phyloP scores from a whole-genome alignment of 805 yeast species.

The Jamesozyma piceae region DNA sequence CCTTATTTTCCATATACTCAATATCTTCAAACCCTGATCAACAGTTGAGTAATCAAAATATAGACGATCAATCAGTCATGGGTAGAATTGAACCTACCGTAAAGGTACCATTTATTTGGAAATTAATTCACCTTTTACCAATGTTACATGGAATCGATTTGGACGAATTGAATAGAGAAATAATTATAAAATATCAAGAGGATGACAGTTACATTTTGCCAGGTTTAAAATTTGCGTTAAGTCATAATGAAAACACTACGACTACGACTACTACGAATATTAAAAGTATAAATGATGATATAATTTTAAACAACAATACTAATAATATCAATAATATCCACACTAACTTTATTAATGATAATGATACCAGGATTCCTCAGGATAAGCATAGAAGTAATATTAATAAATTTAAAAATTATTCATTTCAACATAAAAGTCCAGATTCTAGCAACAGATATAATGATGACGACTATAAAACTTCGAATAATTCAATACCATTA shows the following conservation, averaged over 20 bases:
- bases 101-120: constrained; percentile 22
- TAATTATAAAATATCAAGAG: constrained; percentile 13
- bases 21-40: constrained; percentile 1
- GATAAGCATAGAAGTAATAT: too few species aligned
- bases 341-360: background rate
- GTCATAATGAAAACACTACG: background rate
- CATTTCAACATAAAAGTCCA: background rate
- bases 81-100: background rate
- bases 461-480: background rate
- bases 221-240: constrained; percentile 17
- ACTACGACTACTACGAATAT: background rate
- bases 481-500: background rate
- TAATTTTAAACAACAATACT: too few species aligned
- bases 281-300: constrained; percentile 1
- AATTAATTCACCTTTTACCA: constrained; percentile 22
- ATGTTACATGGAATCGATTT: constrained; percentile 27
- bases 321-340: background rate
- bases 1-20: background rate
- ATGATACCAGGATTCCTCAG: background rate
- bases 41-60: too few species aligned
- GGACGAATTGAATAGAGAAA: constrained; percentile 23
- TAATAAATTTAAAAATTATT: background rate
- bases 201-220: constrained; percentile 19
- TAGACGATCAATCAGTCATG: too few species aligned
- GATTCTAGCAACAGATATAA: background rate